phyloP scores from a whole-genome alignment of 2,329 filamentous ascomycete species.

The Claviceps spartinae region DNA sequence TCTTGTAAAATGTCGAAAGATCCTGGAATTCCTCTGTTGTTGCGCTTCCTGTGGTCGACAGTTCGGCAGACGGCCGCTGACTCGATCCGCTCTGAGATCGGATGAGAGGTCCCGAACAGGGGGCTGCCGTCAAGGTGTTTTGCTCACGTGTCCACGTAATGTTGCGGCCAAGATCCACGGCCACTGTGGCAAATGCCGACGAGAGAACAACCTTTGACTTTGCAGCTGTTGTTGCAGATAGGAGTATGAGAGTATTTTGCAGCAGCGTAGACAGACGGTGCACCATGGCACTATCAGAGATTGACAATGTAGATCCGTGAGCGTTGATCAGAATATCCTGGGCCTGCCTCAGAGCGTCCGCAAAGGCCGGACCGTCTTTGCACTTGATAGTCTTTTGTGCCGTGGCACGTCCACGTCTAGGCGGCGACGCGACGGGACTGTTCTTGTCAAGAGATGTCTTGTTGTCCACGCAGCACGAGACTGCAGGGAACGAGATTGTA shows the following conservation, averaged over 20 bases:
- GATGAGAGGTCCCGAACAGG: neutral
- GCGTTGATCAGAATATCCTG: conserved; percentile 53
- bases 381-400: conserved; percentile 18
- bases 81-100: conserved; percentile 22
- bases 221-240: conserved; percentile 45
- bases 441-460: conserved; percentile 23
- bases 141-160: conserved; percentile 53
- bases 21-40: conserved; percentile 32
- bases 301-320: conserved; percentile 41
- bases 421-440: conserved; percentile 23
- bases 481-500: conserved; percentile 71
- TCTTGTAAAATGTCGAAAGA: conserved; percentile 54
- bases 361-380: conserved; percentile 28
- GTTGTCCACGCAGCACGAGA: conserved; percentile 35
- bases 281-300: conserved; percentile 44
- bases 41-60: conserved; percentile 7
- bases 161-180: conserved; percentile 56
- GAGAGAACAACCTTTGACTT: conserved; percentile 33
- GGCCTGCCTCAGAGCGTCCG: conserved; percentile 48
- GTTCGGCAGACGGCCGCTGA: neutral
- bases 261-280: conserved; percentile 50
- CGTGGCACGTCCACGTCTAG: conserved; percentile 16
- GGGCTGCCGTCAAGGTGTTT: conserved; percentile 27
- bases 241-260: conserved; percentile 50
- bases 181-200: conserved; percentile 46